Base-by-base conservation (phyloP, 305 asterid genomes). In the Caryopteris hybrid region DNA sequence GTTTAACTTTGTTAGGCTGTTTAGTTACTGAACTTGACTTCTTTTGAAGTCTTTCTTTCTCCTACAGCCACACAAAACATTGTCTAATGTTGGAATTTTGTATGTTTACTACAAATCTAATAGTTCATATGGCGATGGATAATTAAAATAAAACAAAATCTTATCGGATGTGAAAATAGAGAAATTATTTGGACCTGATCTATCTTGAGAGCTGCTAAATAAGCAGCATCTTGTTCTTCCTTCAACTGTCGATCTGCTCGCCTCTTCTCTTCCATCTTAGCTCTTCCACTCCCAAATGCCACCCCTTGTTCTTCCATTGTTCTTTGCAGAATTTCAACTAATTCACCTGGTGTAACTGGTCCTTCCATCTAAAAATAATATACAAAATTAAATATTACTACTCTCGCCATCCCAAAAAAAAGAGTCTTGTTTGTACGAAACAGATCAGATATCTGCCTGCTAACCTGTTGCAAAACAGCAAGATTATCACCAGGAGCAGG, bases 141-240 rank as follows among this genome's bases (percentile, higher is more conserved):
- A n/a, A n/a, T n/a, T n/a, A n/a, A n/a, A n/a, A n/a, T n/a, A n/a
- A n/a, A n/a, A n/a, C n/a, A n/a, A n/a, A n/a, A n/a, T n/a, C n/a
- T n/a, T n/a, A n/a, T n/a, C n/a, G n/a, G n/a, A n/a, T n/a, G n/a
- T n/a, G n/a, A n/a, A n/a, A n/a, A n/a, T n/a, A n/a, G 39, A 43
- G n/a, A 2, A 6, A 5, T 54, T 60, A 27, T 23, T 3, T 56
- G 66, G 36, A 66, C 96, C 94, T 86, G 84, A 82, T 89, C 96
- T 57, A 78, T 80, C 43, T 70, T 82, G 20, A 91, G 91, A 54
- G 98, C 84, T 73, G 87, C 80, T 62, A 85, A 36, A 70, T 84
- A 89, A 61, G 98, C 96, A 68, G 78, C 81, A 80, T 91, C 94
- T 80, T 91, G 98, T 59, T 91, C 96, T 74, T 87, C 98, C 56